Evolutionary conservation across 1,284 basidiomycete species (phyloP).

Genomic region (Pterulicium gracile): DNA sequence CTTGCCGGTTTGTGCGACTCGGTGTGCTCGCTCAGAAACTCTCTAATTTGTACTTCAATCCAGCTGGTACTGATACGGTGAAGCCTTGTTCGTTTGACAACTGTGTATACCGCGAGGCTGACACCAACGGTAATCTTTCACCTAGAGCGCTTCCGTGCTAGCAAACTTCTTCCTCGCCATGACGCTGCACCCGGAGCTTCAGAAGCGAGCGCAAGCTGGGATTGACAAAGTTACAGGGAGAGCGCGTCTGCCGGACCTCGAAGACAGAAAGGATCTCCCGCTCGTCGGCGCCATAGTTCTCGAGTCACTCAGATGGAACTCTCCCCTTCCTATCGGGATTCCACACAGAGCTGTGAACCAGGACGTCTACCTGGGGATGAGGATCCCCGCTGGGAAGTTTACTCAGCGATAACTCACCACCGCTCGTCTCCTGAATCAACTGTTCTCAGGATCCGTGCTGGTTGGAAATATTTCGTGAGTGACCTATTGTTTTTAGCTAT

Average conservation of each 20-base stretch:
- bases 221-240: slow-evolving; percentile 15
- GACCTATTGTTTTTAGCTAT: no score
- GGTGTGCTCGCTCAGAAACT: no score
- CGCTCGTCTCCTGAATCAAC: no score
- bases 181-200: slow-evolving; percentile 15
- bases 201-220: slow-evolving; percentile 16
- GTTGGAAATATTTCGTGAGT: no score
- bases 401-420: no score
- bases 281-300: slow-evolving; percentile 15
- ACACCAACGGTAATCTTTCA: no score
- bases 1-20: no score
- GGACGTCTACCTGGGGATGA: slow-evolving; percentile 18
- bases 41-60: no score
- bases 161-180: slow-evolving; percentile 14
- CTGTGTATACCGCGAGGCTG: no score
- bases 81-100: no score
- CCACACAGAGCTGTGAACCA: slow-evolving; percentile 17
- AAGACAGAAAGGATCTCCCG: slow-evolving; percentile 14
- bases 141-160: background rate
- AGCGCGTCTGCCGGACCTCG: slow-evolving; percentile 16
- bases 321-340: slow-evolving; percentile 10
- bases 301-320: slow-evolving; percentile 14
- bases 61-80: no score
- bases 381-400: slow-evolving; percentile 20
- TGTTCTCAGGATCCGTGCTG: no score